Evolutionary conservation across 169 alveolate genomes (phyloP).

Genomic region (Eimeria praecox): DNA sequence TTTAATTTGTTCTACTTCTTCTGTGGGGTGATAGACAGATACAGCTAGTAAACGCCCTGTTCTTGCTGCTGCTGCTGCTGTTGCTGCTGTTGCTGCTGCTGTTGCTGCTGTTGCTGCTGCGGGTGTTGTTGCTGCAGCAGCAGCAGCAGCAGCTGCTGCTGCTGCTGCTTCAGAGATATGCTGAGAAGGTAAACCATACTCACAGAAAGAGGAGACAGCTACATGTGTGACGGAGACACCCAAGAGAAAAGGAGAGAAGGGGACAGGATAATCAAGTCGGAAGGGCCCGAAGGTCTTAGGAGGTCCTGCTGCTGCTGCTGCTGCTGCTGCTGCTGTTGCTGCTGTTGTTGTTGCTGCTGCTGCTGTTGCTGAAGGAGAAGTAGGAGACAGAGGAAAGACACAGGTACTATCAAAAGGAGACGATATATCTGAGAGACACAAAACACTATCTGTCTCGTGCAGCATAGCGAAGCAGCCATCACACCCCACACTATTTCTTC

Average conservation of each 20-base stretch:
- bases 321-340: conserved; percentile 65
- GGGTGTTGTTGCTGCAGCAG: conserved; percentile 47
- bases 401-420: not conserved
- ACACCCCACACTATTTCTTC: not conserved
- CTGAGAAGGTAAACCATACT: conserved; percentile 41
- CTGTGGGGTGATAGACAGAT: conserved; percentile 54
- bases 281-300: conserved; percentile 11
- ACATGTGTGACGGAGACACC: conserved; percentile 54
- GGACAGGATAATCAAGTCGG: conserved; percentile 34
- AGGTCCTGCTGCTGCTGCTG: conserved; percentile 41
- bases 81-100: conserved; percentile 24
- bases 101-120: conserved; percentile 2
- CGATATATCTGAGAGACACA: conserved; percentile 41
- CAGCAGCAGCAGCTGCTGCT: conserved; percentile 6
- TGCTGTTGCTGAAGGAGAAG: not conserved
- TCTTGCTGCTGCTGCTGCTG: conserved; percentile 39
- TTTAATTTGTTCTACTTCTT: conserved; percentile 33
- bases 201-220: conserved; percentile 49
- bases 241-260: conserved; percentile 9
- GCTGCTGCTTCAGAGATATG: conserved; percentile 3
- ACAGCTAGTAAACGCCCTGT: conserved; percentile 72
- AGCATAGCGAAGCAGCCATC: not conserved
- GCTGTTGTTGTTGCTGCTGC: conserved; percentile 19
- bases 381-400: not conserved
- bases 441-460: not conserved